Conservation (phyloP, 106 monocot species). For the Hemerocallis citrina region DNA sequence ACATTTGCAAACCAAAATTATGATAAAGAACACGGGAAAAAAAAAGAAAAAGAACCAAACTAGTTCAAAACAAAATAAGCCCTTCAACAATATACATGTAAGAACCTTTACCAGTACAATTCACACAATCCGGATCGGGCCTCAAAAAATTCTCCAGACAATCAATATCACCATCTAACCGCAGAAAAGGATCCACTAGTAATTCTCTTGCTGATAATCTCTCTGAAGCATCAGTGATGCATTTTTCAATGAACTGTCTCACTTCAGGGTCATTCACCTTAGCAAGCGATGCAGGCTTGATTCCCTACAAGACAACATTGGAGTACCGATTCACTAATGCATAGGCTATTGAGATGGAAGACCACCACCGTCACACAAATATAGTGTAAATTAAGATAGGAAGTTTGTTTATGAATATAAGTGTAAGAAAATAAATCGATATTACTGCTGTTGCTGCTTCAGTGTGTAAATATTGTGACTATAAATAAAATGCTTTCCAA, state of each 20-base stretch:
- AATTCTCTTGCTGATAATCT: slow-evolving; percentile 49
- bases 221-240: slow-evolving; percentile 44
- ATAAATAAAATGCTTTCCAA: too few relatives aligned
- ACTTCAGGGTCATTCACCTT: slow-evolving; percentile 38
- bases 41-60: too few relatives aligned
- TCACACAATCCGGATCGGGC: not conserved
- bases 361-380: not conserved
- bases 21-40: not conserved
- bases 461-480: too few relatives aligned
- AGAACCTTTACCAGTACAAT: slow-evolving; percentile 21
- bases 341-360: not conserved
- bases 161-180: slow-evolving; percentile 18
- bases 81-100: too few relatives aligned
- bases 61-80: too few relatives aligned
- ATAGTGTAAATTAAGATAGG: not conserved
- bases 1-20: slow-evolving; percentile 11
- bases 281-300: slow-evolving; percentile 35
- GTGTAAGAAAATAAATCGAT: not conserved
- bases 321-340: not conserved
- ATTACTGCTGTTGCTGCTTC: too few relatives aligned
- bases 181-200: slow-evolving; percentile 49
- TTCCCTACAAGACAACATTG: slow-evolving; percentile 21
- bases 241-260: slow-evolving; percentile 49
- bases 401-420: not conserved
- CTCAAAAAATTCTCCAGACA: slow-evolving; percentile 3